Percentiles rank a stretch among this genome's conserved stretches.
Conservation (phyloP, 345 rosid genomes). For the Brassica cretica region DNA sequence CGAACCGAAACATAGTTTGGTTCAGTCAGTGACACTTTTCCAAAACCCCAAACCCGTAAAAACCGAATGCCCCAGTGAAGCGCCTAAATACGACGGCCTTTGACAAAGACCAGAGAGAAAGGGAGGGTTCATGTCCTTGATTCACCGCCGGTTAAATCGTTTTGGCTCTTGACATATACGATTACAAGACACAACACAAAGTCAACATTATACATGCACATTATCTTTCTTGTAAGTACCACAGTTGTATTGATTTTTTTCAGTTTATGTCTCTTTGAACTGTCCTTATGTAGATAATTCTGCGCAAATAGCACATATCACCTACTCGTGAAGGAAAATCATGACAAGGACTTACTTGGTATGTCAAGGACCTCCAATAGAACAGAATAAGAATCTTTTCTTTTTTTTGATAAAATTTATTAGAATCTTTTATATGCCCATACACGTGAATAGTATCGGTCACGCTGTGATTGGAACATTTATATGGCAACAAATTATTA, state of each 20-base stretch:
- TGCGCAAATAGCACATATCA: conserved; percentile 11
- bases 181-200: neutral
- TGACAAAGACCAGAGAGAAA: no score
- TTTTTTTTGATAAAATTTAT: neutral
- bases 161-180: no score
- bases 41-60: no score
- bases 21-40: no score
- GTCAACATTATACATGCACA: conserved; percentile 18
- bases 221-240: conserved; percentile 28
- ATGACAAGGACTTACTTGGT: conserved; percentile 30
- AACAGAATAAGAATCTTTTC: neutral
- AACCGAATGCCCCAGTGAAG: no score
- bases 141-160: no score
- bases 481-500: conserved; percentile 2
- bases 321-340: conserved; percentile 18
- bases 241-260: conserved; percentile 1
- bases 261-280: neutral
- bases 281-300: conserved; percentile 7
- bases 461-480: conserved; percentile 6
- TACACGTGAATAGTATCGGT: conserved; percentile 13
- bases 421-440: conserved; percentile 18
- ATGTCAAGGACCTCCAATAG: conserved; percentile 35
- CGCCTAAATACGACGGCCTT: no score
- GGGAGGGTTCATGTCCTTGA: no score
- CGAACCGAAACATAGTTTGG: no score